Evolutionary conservation across 2,329 filamentous ascomycete species (phyloP), one percentile per base, ranked within the genome.

Genomic region (Sporothrix pseudoabietina): DNA sequence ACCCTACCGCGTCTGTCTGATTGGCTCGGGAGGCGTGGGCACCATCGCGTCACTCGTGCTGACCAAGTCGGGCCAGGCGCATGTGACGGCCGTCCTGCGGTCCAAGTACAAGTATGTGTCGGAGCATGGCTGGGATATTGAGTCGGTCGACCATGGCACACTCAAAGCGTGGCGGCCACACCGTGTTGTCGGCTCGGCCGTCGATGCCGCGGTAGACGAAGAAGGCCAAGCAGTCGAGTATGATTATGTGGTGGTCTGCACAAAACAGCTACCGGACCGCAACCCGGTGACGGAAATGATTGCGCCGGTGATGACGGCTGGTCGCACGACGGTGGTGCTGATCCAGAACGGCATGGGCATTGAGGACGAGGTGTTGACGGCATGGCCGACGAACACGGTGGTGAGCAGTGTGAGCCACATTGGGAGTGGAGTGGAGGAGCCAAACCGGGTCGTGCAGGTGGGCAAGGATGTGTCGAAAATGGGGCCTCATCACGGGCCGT

Each of bases 341-440:
- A 74, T 75, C 71, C 75, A 76, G 61, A 76, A 76, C 71, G 75
- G 75, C 61, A 73, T 76, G 32, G 74, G 71, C 59, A 76, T 76
- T 66, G 75, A 76, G 63, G 71, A 72, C 16, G 76, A 74, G 54
- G 26, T 75, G 7, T 30, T 74, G 3, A 49, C 30, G 22, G 30
- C 10, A 9, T 77, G 74, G 75, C 76, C 76, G 5, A 52, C n/a
- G 35, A 75, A 74, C 66, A 68, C 73, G 7, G 74, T 77, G 14
- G 19, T 76, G 16, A 75, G 73, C 71, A 75, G 74, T 65, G 75
- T 76, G 26, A 74, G 71, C 69, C 75, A 76, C 69, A 75, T 76
- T 68, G 75, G 75, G 65, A 76, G 75, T 68, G 30, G 49, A 10
- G 52, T 75, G 14, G 54, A 70, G 26, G 71, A 41, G 30, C 72